phyloP scores from a whole-genome alignment of 2,329 filamentous ascomycete species.

The Pseudopyrenochaeta lycopersici region DNA sequence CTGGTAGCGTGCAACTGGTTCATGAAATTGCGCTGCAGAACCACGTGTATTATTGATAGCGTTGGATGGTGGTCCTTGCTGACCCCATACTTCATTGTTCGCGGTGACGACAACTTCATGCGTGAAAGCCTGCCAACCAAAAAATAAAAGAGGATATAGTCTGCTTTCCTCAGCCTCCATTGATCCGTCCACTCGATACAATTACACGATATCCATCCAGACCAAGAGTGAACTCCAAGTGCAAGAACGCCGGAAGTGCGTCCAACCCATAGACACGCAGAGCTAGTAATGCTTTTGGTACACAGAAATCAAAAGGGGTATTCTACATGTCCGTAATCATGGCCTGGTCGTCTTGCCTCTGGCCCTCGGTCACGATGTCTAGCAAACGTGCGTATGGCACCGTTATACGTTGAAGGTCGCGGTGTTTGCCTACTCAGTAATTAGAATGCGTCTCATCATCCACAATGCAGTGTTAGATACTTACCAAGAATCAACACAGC shows the following conservation, averaged over 20 bases:
- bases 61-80: neutral
- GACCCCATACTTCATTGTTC: neutral
- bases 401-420: slow-evolving; percentile 92
- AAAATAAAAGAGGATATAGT: no score
- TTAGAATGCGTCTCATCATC: slow-evolving; percentile 23
- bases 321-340: slow-evolving; percentile 48
- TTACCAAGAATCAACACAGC: slow-evolving; percentile 90
- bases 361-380: slow-evolving; percentile 41
- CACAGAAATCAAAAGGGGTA: slow-evolving; percentile 7
- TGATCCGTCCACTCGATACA: no score
- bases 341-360: slow-evolving; percentile 39
- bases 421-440: slow-evolving; percentile 80
- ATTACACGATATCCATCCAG: no score
- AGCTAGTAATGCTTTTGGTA: no score
- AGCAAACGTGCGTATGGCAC: slow-evolving; percentile 84
- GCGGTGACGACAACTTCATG: neutral
- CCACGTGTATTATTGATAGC: neutral
- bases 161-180: no score
- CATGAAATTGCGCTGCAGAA: neutral
- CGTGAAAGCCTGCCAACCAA: neutral
- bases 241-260: no score
- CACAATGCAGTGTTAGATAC: slow-evolving; percentile 4
- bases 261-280: no score
- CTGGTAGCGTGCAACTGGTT: neutral
- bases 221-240: no score